These are phyloP conservation scores for Tolypocladium album DNA, from an alignment of 2,329 filamentous ascomycete genomes.

Conservation along the genomic window DNA sequence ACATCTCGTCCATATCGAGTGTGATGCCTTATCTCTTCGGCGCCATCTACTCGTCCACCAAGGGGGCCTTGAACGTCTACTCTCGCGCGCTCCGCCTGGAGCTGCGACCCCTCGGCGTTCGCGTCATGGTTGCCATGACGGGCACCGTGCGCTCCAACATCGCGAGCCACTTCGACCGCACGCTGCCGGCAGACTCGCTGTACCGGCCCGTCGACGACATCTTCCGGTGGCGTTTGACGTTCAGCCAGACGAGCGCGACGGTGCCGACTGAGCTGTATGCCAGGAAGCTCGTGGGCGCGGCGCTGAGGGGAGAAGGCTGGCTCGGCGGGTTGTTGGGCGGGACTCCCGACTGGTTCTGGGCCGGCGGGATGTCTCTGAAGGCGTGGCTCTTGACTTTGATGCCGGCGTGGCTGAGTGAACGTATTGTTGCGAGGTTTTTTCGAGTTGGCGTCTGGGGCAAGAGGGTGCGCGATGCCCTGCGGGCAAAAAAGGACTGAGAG, in stretches of 20 bases:
- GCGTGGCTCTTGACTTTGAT: background rate
- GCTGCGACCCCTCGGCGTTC: conserved; percentile 40
- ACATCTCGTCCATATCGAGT: conserved; percentile 41
- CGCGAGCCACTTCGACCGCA: conserved; percentile 26
- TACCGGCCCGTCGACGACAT: conserved; percentile 35
- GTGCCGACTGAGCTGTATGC: background rate
- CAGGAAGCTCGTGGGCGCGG: background rate
- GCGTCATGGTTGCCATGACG: conserved; percentile 46
- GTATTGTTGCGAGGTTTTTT: background rate
- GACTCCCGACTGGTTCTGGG: background rate
- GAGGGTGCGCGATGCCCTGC: background rate
- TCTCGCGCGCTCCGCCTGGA: conserved; percentile 43
- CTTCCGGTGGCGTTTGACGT: conserved; percentile 34
- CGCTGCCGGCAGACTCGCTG: conserved; percentile 32
- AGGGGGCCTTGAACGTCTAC: conserved; percentile 42
- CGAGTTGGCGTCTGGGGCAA: background rate
- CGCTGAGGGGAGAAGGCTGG: background rate
- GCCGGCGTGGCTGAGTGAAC: background rate
- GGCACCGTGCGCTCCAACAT: conserved; percentile 43
- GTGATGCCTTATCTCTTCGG: conserved; percentile 42
- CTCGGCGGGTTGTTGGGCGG: background rate
- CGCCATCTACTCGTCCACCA: conserved; percentile 42
- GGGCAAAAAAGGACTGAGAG: background rate
- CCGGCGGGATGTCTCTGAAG: background rate
- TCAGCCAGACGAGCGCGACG: conserved; percentile 35